Evolutionary conservation across 2,329 filamentous ascomycete species (phyloP).

Genomic region (Lecanicillium sp.): DNA sequence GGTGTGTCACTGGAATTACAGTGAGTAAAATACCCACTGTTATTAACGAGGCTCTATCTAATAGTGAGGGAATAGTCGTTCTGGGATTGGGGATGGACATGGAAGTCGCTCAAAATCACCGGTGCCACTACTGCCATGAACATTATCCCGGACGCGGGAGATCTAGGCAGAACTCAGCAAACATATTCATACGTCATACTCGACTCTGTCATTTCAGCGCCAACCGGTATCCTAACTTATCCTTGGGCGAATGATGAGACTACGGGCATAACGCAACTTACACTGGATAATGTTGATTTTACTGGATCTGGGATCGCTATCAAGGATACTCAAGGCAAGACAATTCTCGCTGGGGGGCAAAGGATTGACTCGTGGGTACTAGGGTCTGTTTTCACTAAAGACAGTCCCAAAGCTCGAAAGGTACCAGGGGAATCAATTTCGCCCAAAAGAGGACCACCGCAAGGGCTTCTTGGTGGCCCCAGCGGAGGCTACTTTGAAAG

Average conservation of each 20-base stretch:
- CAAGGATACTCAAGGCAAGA: too few relatives aligned
- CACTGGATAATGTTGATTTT: not conserved
- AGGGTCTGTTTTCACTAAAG: too few relatives aligned
- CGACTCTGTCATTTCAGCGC: not conserved
- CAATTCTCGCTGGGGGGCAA: too few relatives aligned
- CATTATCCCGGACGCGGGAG: not conserved
- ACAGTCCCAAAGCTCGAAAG: too few relatives aligned
- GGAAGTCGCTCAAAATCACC: slow-evolving; percentile 3
- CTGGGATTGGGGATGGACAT: slow-evolving; percentile 66
- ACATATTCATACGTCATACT: not conserved
- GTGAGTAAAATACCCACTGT: slow-evolving; percentile 28
- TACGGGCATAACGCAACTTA: not conserved
- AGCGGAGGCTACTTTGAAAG: not conserved
- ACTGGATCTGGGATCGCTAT: too few relatives aligned
- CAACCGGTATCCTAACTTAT: not conserved
- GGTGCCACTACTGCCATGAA: not conserved
- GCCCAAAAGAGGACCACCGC: too few relatives aligned
- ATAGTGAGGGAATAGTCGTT: slow-evolving; percentile 56
- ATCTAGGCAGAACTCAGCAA: too few relatives aligned
- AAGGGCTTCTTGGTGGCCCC: too few relatives aligned
- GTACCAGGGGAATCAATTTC: too few relatives aligned
- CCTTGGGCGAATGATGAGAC: not conserved
- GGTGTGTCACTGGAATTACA: slow-evolving; percentile 40
- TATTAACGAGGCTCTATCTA: slow-evolving; percentile 61
- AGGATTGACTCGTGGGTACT: too few relatives aligned